phyloP scores from a whole-genome alignment of 345 rosid species.

The Gossypium thurberi region DNA sequence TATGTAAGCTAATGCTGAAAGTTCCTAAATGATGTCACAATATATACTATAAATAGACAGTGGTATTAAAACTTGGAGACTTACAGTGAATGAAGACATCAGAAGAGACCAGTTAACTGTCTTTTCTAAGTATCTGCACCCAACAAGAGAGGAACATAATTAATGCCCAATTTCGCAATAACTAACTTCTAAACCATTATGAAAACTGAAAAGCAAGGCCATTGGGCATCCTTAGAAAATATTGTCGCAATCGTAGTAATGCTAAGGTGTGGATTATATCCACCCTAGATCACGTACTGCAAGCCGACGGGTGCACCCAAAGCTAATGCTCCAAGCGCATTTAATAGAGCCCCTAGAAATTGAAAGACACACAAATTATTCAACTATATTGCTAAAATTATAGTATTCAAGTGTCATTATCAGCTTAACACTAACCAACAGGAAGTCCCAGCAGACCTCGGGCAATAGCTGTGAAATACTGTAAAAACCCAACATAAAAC shows the following conservation, averaged over 20 bases:
- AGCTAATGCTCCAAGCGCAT: constrained; percentile 71
- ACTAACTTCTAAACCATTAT: background rate
- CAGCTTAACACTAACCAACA: constrained; percentile 46
- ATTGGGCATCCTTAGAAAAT: background rate
- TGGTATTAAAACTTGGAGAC: constrained; percentile 8
- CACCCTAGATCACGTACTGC: constrained; percentile 41
- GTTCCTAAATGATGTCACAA: background rate
- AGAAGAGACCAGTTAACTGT: constrained; percentile 69
- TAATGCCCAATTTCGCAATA: constrained; percentile 1
- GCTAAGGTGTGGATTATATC: background rate
- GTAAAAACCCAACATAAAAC: constrained; percentile 20
- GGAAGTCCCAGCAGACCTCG: constrained; percentile 61
- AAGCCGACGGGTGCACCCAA: constrained; percentile 80
- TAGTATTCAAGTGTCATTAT: background rate
- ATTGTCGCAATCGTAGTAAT: background rate
- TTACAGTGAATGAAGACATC: constrained; percentile 79
- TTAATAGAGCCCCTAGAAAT: constrained; percentile 57
- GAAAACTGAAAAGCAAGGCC: constrained; percentile 7
- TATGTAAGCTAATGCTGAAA: background rate
- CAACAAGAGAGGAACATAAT: constrained; percentile 17
- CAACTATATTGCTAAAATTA: background rate
- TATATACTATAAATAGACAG: background rate
- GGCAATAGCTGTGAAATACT: constrained; percentile 58
- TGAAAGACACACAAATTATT: background rate
- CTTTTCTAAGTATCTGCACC: constrained; percentile 46